These are phyloP conservation scores for Carex littledalei DNA, from an alignment of 176 grass and related monocot genomes.

Conservation along the genomic window DNA sequence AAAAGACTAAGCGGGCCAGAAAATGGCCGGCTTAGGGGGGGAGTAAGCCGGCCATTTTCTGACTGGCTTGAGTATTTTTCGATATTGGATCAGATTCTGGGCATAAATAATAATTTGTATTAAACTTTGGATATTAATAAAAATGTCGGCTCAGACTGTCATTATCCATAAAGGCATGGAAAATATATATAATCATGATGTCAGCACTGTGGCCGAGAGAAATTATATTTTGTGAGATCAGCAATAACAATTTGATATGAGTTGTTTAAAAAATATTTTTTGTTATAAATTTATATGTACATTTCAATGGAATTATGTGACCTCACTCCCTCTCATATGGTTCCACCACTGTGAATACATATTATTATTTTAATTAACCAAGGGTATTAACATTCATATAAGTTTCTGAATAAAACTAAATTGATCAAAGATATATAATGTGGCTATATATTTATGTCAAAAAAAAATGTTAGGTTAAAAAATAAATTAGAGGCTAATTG, in stretches of 20 bases:
- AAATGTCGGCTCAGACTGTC: not conserved
- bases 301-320: not conserved
- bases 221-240: not conserved
- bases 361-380: not conserved
- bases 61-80: no score
- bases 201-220: not conserved
- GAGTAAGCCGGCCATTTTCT: no score
- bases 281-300: not conserved
- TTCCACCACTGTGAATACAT: not conserved
- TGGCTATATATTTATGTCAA: no score
- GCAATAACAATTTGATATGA: not conserved
- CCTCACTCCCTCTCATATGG: not conserved
- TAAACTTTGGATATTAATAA: no score
- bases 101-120: no score
- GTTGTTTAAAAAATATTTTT: not conserved
- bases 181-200: not conserved
- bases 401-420: no score
- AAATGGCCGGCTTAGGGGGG: no score
- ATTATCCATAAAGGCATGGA: conserved; percentile 5
- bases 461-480: no score
- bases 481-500: no score
- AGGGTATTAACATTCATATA: not conserved
- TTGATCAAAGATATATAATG: no score
- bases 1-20: no score
- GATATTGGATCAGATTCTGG: no score